Evolutionary conservation across 495 filamentous ascomycete genomes (phyloP).

Genomic region (Trichoderma reesei): DNA sequence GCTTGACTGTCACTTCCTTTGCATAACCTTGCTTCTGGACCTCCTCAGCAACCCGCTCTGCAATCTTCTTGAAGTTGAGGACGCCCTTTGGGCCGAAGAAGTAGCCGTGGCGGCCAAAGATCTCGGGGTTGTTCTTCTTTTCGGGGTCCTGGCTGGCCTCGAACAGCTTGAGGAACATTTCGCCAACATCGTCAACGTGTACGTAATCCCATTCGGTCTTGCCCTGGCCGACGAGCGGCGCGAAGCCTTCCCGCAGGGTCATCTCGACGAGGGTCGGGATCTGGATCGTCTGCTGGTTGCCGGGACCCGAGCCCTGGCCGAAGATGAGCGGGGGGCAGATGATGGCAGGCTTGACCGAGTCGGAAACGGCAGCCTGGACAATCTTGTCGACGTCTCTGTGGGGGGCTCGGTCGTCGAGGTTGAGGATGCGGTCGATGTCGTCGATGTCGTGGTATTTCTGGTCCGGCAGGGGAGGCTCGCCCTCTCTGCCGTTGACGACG

Average conservation of each 20-base stretch:
- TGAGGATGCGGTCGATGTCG: slow-evolving; percentile 25
- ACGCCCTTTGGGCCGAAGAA: slow-evolving; percentile 64
- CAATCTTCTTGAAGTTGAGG: slow-evolving; percentile 59
- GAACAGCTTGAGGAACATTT: slow-evolving; percentile 53
- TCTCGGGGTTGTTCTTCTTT: slow-evolving; percentile 36
- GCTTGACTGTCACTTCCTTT: slow-evolving; percentile 34
- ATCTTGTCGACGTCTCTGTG: slow-evolving; percentile 41
- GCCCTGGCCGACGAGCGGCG: slow-evolving; percentile 53
- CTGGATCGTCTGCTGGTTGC: slow-evolving; percentile 58
- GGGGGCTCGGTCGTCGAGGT: slow-evolving; percentile 29
- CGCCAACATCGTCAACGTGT: slow-evolving; percentile 61
- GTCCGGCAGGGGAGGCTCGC: slow-evolving; percentile 30
- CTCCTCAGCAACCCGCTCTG: slow-evolving; percentile 47
- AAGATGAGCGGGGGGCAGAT: slow-evolving; percentile 75
- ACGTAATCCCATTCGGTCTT: slow-evolving; percentile 64
- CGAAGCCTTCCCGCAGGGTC: slow-evolving; percentile 52
- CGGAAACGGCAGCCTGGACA: slow-evolving; percentile 29
- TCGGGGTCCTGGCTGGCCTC: slow-evolving; percentile 46
- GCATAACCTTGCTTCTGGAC: slow-evolving; percentile 55
- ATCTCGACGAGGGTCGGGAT: slow-evolving; percentile 46
- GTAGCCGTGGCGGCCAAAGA: slow-evolving; percentile 67
- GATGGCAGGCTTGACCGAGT: slow-evolving; percentile 55
- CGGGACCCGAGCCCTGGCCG: slow-evolving; percentile 59
- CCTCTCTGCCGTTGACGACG: slow-evolving; percentile 25
- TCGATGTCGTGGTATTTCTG: slow-evolving; percentile 29